phyloP scores from a whole-genome alignment of 331 rosid genomes.

The Prunus yedoensis region DNA sequence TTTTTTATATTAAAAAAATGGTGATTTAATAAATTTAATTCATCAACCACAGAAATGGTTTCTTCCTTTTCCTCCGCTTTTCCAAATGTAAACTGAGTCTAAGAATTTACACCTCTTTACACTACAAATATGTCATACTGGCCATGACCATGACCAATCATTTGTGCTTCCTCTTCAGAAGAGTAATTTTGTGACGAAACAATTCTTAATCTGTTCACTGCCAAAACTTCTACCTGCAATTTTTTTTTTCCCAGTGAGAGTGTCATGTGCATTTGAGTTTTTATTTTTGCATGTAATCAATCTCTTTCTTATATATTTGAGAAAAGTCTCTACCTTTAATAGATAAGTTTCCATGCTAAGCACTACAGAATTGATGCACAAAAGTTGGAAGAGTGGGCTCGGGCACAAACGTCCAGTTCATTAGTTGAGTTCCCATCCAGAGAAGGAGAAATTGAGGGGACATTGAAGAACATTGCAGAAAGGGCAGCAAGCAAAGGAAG shows the following conservation, averaged over 20 bases:
- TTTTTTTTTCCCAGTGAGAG: neutral
- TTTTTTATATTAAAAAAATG: neutral
- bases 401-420: constrained; percentile 63
- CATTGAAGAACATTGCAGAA: constrained; percentile 76
- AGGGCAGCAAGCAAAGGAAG: constrained; percentile 70
- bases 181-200: neutral
- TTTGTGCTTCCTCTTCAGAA: neutral
- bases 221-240: neutral
- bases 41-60: neutral
- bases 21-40: neutral
- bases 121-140: neutral
- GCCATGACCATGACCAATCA: constrained; percentile 1
- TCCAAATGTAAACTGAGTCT: neutral
- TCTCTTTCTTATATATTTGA: constrained; percentile 18
- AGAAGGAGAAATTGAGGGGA: constrained; percentile 83
- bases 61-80: neutral
- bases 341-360: constrained; percentile 25
- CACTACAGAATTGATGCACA: constrained; percentile 69
- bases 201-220: neutral
- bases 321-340: constrained; percentile 26
- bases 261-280: neutral
- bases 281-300: neutral
- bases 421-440: constrained; percentile 72
- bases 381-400: constrained; percentile 91
- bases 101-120: neutral